A percentile compares a stretch with the other conserved stretches of the same genome.
Conservation (phyloP, 805 yeast genomes). For the Maudiozyma turicensis region DNA sequence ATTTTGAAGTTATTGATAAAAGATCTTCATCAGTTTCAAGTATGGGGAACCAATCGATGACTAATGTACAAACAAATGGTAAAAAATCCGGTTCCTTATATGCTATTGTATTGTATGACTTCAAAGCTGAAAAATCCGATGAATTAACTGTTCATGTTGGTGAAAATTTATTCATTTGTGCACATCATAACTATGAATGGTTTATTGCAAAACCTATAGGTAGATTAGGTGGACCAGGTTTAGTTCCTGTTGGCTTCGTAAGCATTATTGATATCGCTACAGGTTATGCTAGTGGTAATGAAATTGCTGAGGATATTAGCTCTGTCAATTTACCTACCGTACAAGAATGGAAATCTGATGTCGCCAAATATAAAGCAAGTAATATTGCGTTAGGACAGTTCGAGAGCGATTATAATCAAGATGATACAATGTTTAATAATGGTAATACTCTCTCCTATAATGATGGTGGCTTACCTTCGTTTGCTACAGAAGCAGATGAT, state of each 20-base stretch:
- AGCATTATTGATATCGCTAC: conserved; percentile 72
- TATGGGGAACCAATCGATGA: neutral
- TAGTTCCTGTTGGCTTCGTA: conserved; percentile 86
- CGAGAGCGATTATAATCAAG: conserved; percentile 27
- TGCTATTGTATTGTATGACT: conserved; percentile 80
- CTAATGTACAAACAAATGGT: conserved; percentile 4
- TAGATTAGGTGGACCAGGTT: conserved; percentile 92
- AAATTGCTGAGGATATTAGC: conserved; percentile 48
- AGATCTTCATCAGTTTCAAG: conserved; percentile 28
- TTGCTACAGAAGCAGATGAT: neutral
- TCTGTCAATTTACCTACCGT: conserved; percentile 77
- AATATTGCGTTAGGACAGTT: conserved; percentile 63
- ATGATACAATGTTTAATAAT: neutral
- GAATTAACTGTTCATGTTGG: conserved; percentile 80
- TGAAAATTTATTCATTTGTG: conserved; percentile 85
- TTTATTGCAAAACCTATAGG: conserved; percentile 95
- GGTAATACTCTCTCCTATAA: neutral
- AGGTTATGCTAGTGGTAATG: conserved; percentile 46
- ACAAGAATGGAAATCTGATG: conserved; percentile 87
- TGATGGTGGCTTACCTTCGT: neutral
- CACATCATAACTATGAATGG: conserved; percentile 96
- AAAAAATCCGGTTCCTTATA: conserved; percentile 43
- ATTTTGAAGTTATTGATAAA: conserved; percentile 70
- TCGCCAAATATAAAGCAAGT: conserved; percentile 87
- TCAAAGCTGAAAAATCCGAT: conserved; percentile 66